Conservation (phyloP, 2,329 filamentous ascomycete genomes). For the Penicillium sumatraense region DNA sequence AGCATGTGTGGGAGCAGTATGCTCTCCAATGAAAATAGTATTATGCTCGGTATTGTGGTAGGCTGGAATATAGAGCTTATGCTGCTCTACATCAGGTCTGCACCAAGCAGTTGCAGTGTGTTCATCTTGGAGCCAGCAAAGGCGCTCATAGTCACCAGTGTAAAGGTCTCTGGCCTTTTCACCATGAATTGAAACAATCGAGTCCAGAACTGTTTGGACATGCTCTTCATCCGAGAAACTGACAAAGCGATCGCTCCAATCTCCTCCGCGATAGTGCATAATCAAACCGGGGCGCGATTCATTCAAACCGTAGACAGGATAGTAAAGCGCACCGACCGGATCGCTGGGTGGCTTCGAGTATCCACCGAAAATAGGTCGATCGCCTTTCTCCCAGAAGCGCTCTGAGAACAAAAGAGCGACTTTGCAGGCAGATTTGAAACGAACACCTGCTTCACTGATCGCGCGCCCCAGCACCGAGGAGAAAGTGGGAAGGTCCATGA, state of each 20-base stretch:
- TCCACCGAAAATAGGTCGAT: constrained; percentile 36
- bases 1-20: constrained; percentile 40
- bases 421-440: constrained; percentile 39
- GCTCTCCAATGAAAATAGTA: constrained; percentile 42
- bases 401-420: constrained; percentile 37
- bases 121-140: constrained; percentile 40
- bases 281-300: constrained; percentile 38
- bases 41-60: constrained; percentile 40
- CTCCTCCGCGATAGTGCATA: constrained; percentile 35
- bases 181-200: constrained; percentile 35
- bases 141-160: constrained; percentile 38
- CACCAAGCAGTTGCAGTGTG: constrained; percentile 36
- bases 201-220: constrained; percentile 33
- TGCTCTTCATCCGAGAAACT: constrained; percentile 35
- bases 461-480: constrained; percentile 31
- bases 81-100: constrained; percentile 35
- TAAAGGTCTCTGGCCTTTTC: constrained; percentile 31
- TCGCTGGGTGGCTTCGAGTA: constrained; percentile 30
- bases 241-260: constrained; percentile 38
- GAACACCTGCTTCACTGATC: constrained; percentile 32
- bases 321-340: constrained; percentile 36
- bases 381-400: constrained; percentile 40
- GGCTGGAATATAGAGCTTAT: constrained; percentile 38
- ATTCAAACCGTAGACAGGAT: constrained; percentile 38
- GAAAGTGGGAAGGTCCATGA: constrained; percentile 43